Evolutionary conservation across 495 filamentous ascomycete species (phyloP), one percentile per base, ranked within the genome.

Genomic region (Penicillium malachiteum): DNA sequence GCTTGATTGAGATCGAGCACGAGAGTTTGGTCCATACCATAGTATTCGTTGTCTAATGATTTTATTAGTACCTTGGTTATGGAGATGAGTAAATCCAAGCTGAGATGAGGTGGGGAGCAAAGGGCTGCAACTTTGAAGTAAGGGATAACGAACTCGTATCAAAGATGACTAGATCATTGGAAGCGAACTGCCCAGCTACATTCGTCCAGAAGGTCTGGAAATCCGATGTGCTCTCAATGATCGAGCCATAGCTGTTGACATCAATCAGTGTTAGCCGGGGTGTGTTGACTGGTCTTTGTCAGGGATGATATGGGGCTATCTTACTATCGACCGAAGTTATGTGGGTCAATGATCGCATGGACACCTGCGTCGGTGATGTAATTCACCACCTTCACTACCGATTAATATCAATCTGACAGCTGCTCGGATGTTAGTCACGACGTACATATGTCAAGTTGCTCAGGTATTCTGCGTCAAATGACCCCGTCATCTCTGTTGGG

Each of bases 1-100:
- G 84, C 87, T 71, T 90, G 87, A 78, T 89, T 89, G 47, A 89
- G 83, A 57, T 83, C 67, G 32, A 86, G 73, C 42, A 89, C 86
- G 10, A 88, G 83, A 31, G 65, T 70, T 68, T 89, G 84, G 63
- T 85, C 81, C 81, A 88, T 87, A 66, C 83, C 83, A 67, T 90
- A 78, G 72, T 81, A 89, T 68, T 90, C 87, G 69, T 91, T 91
- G 79, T 89, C 88, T 76, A 76, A 78, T 60, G 81, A 76, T 50
- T 26, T 26, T 1, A 26, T 48, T 16, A 7, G 30, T 55, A 37
- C 34, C 34, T 37, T 37, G 2, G 2, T 6, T 38, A n/a, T 38
- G 35, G 13, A 10, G 35, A n/a, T 26, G 21, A 4, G n/a, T n/a
- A n/a, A n/a, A n/a, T n/a, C n/a, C n/a, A n/a, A n/a, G 21, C 21